Base-by-base conservation (phyloP, 306 rosid genomes). In the Aeschynomene evenia region DNA sequence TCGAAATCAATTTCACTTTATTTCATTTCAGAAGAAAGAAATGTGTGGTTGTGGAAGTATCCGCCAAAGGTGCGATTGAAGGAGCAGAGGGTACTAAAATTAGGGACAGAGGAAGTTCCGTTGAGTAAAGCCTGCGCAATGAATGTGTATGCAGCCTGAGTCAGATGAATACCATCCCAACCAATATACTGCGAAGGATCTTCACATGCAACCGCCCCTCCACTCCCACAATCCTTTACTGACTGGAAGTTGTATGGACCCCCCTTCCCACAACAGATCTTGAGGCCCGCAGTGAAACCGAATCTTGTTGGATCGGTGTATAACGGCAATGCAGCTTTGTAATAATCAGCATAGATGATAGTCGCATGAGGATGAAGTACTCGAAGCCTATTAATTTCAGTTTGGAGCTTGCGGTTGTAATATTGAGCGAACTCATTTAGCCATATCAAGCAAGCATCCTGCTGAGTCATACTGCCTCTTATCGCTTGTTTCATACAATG, bases 161-260 rank as follows among this genome's bases (percentile, higher is more conserved):
- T 87, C 43, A 86, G 80, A 71, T 87, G 91, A 46, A 82, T 4
- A 43, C 87, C 84, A 77, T 85, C 87, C 87, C 90, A 85, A 3
- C 71, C 46, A 57, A 78, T 82, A 68, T 68, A 61, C 53, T 77
- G 51, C 2, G 82, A 83, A 46, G 87, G 87, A 36, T 83, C 82
- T 28, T 75, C 85, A 68, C 87, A 85, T 11, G 39, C 72, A 37
- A 3, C 19, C 23, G 18, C 72, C 0, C 51, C 39, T 51, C 56
- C 42, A 7, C 6, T 5, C 0, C 82, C 81, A 69, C 85, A 83
- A 7, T 0, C 0, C 6, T 1, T 13, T 23, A 82, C 36, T 61
- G 3, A 1, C 19, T 77, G 79, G 48, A 0, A 82, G 63, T 83
- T 70, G 64, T 77, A 83, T 6, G 62, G 39, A 8, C 84, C 69